These are phyloP conservation scores for Pulveroboletus ravenelii DNA, from an alignment of 768 basidiomycete genomes.

Conservation along the genomic window DNA sequence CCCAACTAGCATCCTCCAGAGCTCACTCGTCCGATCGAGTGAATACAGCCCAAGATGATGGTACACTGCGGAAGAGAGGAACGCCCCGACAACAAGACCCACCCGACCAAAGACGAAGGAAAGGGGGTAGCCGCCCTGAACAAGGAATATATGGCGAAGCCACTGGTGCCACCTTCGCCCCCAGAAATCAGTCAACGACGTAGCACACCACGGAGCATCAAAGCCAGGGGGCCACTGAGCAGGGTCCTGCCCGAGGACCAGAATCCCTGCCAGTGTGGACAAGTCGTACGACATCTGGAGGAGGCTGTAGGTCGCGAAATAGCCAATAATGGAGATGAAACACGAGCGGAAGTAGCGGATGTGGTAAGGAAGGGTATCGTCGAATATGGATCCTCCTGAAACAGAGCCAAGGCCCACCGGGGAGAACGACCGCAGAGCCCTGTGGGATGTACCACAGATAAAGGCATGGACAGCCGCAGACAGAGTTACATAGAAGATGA, in stretches of 20 bases:
- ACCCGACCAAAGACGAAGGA: constrained; percentile 40
- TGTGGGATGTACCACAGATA: neutral
- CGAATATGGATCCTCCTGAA: neutral
- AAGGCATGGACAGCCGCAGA: neutral
- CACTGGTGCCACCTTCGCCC: constrained; percentile 35
- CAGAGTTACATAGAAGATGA: neutral
- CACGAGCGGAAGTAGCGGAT: neutral
- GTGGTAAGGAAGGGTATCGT: neutral
- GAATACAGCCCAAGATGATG: constrained; percentile 48
- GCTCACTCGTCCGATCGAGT: constrained; percentile 45
- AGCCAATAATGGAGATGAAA: neutral
- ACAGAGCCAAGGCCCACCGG: neutral
- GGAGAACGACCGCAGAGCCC: neutral
- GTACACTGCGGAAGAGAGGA: constrained; percentile 50
- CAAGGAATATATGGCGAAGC: constrained; percentile 31
- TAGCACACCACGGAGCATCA: constrained; percentile 30
- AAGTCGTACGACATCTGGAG: constrained; percentile 35
- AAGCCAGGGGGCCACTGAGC: constrained; percentile 32
- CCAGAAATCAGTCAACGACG: constrained; percentile 36
- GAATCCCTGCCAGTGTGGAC: constrained; percentile 12
- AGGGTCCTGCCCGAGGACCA: constrained; percentile 24
- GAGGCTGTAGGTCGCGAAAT: neutral
- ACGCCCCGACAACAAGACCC: constrained; percentile 50
- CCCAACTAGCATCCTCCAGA: constrained; percentile 37
- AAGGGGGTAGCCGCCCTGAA: constrained; percentile 27